Conservation (phyloP, 805 yeast species). For the Lachancea quebecensis region DNA sequence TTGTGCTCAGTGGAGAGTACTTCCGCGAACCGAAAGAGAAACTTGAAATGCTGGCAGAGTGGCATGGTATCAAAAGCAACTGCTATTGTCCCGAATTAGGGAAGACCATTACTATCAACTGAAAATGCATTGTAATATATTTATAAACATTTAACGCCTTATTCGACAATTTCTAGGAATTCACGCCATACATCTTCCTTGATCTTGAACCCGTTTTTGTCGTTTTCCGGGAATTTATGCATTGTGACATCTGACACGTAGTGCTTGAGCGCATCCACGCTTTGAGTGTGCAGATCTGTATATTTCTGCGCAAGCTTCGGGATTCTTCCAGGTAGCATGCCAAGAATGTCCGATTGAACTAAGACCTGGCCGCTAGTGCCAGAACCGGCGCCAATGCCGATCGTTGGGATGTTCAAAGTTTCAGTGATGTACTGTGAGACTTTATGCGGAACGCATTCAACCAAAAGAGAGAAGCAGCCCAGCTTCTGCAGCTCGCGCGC, state of each 20-base stretch:
- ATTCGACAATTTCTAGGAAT: slow-evolving; percentile 31
- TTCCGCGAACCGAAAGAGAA: slow-evolving; percentile 72
- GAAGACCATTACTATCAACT: slow-evolving; percentile 35
- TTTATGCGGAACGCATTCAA: slow-evolving; percentile 81
- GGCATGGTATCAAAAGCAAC: slow-evolving; percentile 29
- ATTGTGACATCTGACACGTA: slow-evolving; percentile 57
- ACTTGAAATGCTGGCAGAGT: slow-evolving; percentile 44
- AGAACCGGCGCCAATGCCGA: slow-evolving; percentile 94
- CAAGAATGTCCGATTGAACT: slow-evolving; percentile 78
- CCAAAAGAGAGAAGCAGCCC: slow-evolving; percentile 67
- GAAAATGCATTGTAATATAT: background rate
- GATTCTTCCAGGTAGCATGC: slow-evolving; percentile 51
- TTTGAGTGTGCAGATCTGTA: slow-evolving; percentile 41
- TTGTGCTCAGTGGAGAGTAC: slow-evolving; percentile 80
- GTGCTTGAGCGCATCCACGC: slow-evolving; percentile 43
- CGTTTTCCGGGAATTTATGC: slow-evolving; percentile 52
- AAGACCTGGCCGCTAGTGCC: slow-evolving; percentile 82
- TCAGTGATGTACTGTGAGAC: slow-evolving; percentile 61
- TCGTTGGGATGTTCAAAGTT: slow-evolving; percentile 63
- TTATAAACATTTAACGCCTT: slow-evolving; percentile 1
- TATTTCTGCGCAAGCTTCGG: slow-evolving; percentile 78
- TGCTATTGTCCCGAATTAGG: slow-evolving; percentile 71
- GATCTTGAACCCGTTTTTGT: slow-evolving; percentile 59
- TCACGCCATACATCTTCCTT: slow-evolving; percentile 52
- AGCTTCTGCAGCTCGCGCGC: slow-evolving; percentile 64